phyloP scores from a whole-genome alignment of 306 rosid genomes.

The Luffa aegyptiaca region DNA sequence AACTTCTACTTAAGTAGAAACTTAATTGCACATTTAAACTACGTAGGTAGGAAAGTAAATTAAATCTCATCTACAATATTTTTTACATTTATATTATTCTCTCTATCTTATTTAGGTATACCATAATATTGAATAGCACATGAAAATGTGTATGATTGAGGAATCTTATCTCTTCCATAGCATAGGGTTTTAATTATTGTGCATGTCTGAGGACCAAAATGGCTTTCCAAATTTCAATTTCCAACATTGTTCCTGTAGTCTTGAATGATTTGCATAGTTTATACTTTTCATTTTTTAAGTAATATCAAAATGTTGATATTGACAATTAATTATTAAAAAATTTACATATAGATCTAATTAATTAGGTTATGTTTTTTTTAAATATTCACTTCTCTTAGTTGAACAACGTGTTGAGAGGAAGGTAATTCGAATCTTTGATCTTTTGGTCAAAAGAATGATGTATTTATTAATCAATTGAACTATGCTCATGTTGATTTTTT shows the following conservation, averaged over 20 bases:
- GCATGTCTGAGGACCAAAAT: neutral
- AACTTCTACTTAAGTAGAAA: no score
- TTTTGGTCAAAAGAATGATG: no score
- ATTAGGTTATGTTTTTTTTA: neutral
- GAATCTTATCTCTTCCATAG: constrained; percentile 2
- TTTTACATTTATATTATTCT: neutral
- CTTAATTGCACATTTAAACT: no score
- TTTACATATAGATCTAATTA: neutral
- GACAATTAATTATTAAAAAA: neutral
- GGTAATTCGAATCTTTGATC: no score
- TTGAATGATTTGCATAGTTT: neutral
- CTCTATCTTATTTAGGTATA: neutral
- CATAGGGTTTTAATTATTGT: neutral
- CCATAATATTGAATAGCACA: neutral
- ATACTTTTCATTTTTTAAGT: neutral
- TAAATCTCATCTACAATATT: neutral
- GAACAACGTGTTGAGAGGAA: no score
- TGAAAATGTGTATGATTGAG: constrained; percentile 3
- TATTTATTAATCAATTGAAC: no score
- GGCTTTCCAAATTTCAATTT: neutral
- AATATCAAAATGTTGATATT: neutral
- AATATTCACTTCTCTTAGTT: neutral
- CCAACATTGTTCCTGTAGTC: neutral
- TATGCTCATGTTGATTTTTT: no score
- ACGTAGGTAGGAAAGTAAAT: no score